These are phyloP conservation scores for Hordeum marinum DNA, from an alignment of 176 grass and related monocot genomes.

Conservation along the genomic window DNA sequence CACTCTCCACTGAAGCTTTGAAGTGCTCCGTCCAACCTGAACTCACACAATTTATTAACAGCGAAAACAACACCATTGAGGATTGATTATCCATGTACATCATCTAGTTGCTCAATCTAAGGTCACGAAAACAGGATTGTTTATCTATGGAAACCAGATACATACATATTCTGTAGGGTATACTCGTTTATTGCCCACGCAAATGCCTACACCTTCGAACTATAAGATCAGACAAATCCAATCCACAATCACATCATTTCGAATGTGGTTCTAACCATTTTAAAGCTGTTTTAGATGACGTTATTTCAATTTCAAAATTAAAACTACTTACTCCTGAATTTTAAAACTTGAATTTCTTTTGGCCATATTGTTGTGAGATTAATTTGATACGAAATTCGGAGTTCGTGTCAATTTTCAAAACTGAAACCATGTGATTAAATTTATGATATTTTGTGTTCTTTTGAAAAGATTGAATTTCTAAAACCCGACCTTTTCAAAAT, in stretches of 20 bases:
- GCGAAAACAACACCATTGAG: background rate
- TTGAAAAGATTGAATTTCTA: background rate
- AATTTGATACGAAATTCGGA: background rate
- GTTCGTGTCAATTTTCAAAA: background rate
- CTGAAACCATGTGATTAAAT: background rate
- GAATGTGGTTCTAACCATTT: background rate
- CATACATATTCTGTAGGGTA: background rate
- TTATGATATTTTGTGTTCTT: background rate
- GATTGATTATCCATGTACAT: background rate
- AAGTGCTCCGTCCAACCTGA: conserved; percentile 32
- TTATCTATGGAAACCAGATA: background rate
- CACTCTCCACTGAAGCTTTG: background rate
- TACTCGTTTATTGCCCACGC: background rate
- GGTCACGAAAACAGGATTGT: background rate
- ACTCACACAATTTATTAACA: background rate
- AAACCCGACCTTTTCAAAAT: too few relatives aligned
- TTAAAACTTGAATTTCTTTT: background rate
- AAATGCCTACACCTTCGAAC: background rate
- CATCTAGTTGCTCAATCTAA: background rate
- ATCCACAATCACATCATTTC: background rate
- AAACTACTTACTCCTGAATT: background rate
- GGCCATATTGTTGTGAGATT: background rate
- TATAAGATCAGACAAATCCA: background rate
- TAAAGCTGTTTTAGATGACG: background rate
- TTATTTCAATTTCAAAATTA: background rate